Conservation (phyloP, 164 flowering plant genomes). For the Amborella trichopoda region DNA sequence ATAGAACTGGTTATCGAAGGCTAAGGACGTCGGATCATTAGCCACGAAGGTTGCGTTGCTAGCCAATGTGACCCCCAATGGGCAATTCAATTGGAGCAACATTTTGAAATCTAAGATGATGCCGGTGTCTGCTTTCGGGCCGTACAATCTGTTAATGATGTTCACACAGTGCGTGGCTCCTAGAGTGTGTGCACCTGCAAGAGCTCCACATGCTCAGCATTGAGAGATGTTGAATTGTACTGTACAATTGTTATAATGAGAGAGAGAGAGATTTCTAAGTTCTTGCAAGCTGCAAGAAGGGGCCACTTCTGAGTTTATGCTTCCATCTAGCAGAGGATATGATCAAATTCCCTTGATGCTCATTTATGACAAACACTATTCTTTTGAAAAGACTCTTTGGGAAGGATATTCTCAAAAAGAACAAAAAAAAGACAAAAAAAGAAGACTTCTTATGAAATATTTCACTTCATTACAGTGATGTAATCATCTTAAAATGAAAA, state of each 20-base stretch:
- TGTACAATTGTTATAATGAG: background rate
- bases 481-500: too few relatives aligned
- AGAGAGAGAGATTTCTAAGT: background rate
- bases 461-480: too few relatives aligned
- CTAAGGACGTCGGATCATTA: slow-evolving; percentile 10
- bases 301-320: too few relatives aligned
- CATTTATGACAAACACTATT: too few relatives aligned
- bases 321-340: too few relatives aligned
- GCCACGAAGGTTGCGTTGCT: slow-evolving; percentile 6
- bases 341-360: too few relatives aligned
- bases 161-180: slow-evolving; percentile 20
- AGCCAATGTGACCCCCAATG: slow-evolving; percentile 7
- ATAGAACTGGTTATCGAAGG: slow-evolving; percentile 17
- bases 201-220: background rate
- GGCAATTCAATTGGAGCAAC: slow-evolving; percentile 7
- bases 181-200: slow-evolving; percentile 16
- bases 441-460: too few relatives aligned
- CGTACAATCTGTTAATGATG: slow-evolving; percentile 8
- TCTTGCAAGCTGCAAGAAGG: too few relatives aligned
- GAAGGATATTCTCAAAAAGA: too few relatives aligned
- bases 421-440: too few relatives aligned
- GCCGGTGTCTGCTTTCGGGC: background rate
- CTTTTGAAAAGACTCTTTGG: too few relatives aligned
- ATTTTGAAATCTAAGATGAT: background rate
- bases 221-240: background rate